Percentiles rank a stretch among this genome's conserved stretches.
These are phyloP conservation scores for Priceomyces fermenticarens DNA, from an alignment of 805 yeast genomes.

Conservation along the genomic window DNA sequence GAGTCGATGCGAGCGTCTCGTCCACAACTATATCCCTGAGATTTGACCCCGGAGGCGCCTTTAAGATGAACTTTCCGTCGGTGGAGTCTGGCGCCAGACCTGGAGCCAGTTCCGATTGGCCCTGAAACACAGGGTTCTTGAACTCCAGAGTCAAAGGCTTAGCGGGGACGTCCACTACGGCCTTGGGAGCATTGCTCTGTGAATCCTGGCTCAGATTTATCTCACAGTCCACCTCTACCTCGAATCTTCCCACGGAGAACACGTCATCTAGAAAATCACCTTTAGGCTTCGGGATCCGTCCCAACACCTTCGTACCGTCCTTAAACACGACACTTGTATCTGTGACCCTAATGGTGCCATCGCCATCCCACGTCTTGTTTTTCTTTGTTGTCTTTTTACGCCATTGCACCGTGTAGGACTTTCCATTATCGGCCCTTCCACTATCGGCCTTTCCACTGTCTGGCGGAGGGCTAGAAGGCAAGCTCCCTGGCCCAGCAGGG, in stretches of 20 bases:
- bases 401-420: slow-evolving; percentile 48
- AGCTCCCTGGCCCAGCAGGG: too few relatives aligned
- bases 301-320: slow-evolving; percentile 16
- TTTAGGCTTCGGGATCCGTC: slow-evolving; percentile 20
- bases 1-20: slow-evolving; percentile 45
- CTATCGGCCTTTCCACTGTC: background rate
- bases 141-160: too few relatives aligned
- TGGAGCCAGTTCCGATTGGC: too few relatives aligned
- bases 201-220: slow-evolving; percentile 9
- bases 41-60: background rate
- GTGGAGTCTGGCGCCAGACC: too few relatives aligned
- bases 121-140: slow-evolving; percentile 1
- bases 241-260: slow-evolving; percentile 49
- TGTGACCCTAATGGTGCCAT: slow-evolving; percentile 56
- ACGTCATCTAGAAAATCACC: slow-evolving; percentile 2
- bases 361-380: slow-evolving; percentile 94
- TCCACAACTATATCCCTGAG: slow-evolving; percentile 54
- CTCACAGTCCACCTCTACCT: slow-evolving; percentile 58
- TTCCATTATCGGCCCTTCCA: background rate
- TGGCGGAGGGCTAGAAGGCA: background rate
- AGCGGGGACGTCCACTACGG: too few relatives aligned
- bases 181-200: too few relatives aligned
- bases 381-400: slow-evolving; percentile 73
- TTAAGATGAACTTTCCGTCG: too few relatives aligned
- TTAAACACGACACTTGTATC: slow-evolving; percentile 24